Base-by-base conservation (phyloP, 768 basidiomycete species). In the Mycena amicta region DNA sequence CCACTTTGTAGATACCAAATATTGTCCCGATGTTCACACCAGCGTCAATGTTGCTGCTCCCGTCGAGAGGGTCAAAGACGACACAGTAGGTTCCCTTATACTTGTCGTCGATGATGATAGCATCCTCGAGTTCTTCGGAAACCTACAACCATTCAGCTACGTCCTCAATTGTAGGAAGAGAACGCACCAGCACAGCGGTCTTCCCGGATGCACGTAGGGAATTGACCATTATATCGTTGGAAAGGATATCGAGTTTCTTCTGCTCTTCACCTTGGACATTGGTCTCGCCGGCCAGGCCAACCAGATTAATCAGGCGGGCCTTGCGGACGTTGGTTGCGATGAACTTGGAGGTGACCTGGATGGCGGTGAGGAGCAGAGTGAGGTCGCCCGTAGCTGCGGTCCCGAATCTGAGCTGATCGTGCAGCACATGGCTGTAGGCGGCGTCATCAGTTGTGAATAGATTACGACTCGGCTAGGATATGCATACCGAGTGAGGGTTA, bases 181-280 rank as follows among this genome's bases (percentile, higher is more conserved):
- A n/a, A n/a, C n/a, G n/a, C n/a, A n/a, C n/a, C n/a, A n/a, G n/a
- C n/a, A n/a, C n/a, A n/a, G n/a, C n/a, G 5, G 89, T 92, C 83
- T 95, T 97, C 53, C 97, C 94, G 18, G 92, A 95, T 2, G 95
- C 95, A 40, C 93, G 86, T 29, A 99, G 84, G 47, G 95, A 89
- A 69, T 98, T 98, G 67, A 98, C 84, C 97, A 99, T 98, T 81
- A 99, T 99, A 72, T 99, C 95, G 72, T 99, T 98, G 15, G 94
- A 91, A 29, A 97, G 80, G n/a, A 97, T 89, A 69, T 97, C 95
- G 53, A 99, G 83, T 77, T 99, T 99, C 83, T 99, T 99, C 82
- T 99, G 97, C 70, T 98, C 97, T 73, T 98, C 97, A 23, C 97
- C 97, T 75, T 95, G 93, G 6, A 95, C 89, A 70, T 99, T 99